Conservation (phyloP, 2,329 filamentous ascomycete species). For the Pyrenophora seminiperda region DNA sequence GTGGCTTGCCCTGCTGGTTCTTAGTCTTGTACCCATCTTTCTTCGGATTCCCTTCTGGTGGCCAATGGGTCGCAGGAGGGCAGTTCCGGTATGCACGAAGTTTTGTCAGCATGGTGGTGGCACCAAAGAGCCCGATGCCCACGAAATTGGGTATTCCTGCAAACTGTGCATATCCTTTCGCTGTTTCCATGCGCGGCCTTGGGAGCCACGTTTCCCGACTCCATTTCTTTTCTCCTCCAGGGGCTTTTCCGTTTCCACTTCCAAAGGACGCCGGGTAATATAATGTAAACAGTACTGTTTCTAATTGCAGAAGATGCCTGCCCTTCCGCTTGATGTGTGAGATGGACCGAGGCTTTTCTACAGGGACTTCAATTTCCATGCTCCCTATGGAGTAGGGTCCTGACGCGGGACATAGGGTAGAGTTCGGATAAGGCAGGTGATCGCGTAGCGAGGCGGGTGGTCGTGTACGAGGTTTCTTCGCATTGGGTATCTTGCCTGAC, state of each 20-base stretch:
- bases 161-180: slow-evolving; percentile 67
- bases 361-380: slow-evolving; percentile 63
- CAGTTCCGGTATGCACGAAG: slow-evolving; percentile 68
- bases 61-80: slow-evolving; percentile 61
- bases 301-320: slow-evolving; percentile 56
- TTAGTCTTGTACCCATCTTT: slow-evolving; percentile 50
- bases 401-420: slow-evolving; percentile 56
- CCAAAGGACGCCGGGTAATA: slow-evolving; percentile 66
- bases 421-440: slow-evolving; percentile 51
- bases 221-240: slow-evolving; percentile 52
- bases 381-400: slow-evolving; percentile 56
- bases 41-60: slow-evolving; percentile 50
- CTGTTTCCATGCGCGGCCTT: slow-evolving; percentile 60
- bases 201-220: slow-evolving; percentile 67
- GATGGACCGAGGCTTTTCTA: slow-evolving; percentile 53
- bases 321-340: slow-evolving; percentile 58
- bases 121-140: slow-evolving; percentile 60
- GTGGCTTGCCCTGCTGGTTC: slow-evolving; percentile 49
- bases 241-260: slow-evolving; percentile 45
- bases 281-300: slow-evolving; percentile 68
- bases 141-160: slow-evolving; percentile 55
- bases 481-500: slow-evolving; percentile 46
- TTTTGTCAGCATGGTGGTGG: slow-evolving; percentile 67
- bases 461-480: slow-evolving; percentile 56
- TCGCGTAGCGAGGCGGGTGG: slow-evolving; percentile 57